Evolutionary conservation across 352 stramenopile genomes (phyloP).

Genomic region (Globisporangium paddicum): DNA sequence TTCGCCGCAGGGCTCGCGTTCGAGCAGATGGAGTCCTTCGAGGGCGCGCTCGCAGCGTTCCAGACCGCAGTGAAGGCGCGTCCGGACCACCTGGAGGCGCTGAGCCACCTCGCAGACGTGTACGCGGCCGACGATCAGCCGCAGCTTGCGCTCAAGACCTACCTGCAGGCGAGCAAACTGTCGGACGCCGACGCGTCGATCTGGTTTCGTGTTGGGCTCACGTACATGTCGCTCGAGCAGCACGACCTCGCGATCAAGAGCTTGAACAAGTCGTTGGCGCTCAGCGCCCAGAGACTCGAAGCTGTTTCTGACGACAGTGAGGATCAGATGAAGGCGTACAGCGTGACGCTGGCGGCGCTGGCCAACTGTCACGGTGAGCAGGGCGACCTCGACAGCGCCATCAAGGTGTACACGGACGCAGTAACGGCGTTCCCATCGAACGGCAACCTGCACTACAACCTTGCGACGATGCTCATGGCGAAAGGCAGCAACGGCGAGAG

Average conservation of each 20-base stretch:
- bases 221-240: constrained; percentile 30
- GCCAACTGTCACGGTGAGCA: constrained; percentile 49
- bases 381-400: constrained; percentile 43
- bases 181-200: constrained; percentile 39
- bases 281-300: constrained; percentile 21
- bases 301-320: constrained; percentile 8
- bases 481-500: constrained; percentile 21
- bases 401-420: constrained; percentile 43
- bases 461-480: constrained; percentile 64
- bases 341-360: constrained; percentile 46
- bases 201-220: constrained; percentile 49
- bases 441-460: constrained; percentile 64
- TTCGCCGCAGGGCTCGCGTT: constrained; percentile 61
- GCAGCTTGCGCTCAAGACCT: constrained; percentile 30
- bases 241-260: constrained; percentile 26
- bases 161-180: constrained; percentile 28
- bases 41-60: constrained; percentile 43
- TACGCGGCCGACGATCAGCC: constrained; percentile 28
- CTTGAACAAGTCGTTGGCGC: constrained; percentile 29
- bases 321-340: constrained; percentile 37
- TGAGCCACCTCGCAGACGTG: constrained; percentile 47
- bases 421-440: constrained; percentile 26
- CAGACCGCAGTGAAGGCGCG: constrained; percentile 28
- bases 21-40: constrained; percentile 48
- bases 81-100: constrained; percentile 41